phyloP scores from a whole-genome alignment of 768 basidiomycete genomes.

The Mrakia hoshinonis region DNA sequence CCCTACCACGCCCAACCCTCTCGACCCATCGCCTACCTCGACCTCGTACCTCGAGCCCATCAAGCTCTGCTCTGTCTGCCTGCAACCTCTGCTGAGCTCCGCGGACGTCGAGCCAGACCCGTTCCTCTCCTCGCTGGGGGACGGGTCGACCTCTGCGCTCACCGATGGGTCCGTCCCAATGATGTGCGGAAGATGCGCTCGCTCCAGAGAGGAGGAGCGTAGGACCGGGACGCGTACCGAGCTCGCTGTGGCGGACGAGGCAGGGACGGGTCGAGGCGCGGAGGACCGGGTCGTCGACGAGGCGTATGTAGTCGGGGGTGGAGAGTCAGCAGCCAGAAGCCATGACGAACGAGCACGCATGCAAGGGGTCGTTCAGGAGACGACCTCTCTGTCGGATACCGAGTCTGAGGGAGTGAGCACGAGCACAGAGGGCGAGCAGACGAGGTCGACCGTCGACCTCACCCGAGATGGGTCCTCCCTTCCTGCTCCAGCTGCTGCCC shows the following conservation, averaged over 20 bases:
- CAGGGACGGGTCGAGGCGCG: neutral
- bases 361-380: no score
- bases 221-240: conserved; percentile 3
- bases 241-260: neutral
- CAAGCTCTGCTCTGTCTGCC: conserved; percentile 6
- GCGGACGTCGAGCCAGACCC: neutral
- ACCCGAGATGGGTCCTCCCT: no score
- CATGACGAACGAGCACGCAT: no score
- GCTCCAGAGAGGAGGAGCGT: neutral
- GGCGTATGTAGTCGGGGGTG: neutral
- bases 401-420: no score
- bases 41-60: neutral
- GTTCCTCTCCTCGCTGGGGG: neutral
- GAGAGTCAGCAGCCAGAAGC: neutral
- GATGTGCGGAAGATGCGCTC: neutral
- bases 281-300: neutral
- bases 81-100: neutral
- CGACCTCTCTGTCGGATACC: no score
- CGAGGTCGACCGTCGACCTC: no score
- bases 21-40: neutral
- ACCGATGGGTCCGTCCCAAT: neutral
- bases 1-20: neutral
- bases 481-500: no score
- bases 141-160: neutral
- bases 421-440: no score